Conservation (phyloP, 306 rosid species). For the Lagenaria siceraria region DNA sequence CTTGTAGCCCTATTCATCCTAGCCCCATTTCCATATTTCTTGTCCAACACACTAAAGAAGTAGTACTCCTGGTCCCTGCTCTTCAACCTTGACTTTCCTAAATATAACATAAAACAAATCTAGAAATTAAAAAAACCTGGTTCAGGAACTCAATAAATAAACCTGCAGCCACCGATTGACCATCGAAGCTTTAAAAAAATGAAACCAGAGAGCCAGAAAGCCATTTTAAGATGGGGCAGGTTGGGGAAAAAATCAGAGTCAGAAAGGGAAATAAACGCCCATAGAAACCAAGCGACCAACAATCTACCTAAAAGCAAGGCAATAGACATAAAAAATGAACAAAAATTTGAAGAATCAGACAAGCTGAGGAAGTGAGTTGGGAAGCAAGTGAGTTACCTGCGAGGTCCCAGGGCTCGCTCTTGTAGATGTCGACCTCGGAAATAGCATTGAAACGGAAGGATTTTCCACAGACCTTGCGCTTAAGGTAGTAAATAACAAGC, state of each 20-base stretch:
- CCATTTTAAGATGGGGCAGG: not conserved
- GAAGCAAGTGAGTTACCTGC: slow-evolving; percentile 32
- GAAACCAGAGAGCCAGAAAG: not conserved
- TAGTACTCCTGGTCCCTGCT: slow-evolving; percentile 99
- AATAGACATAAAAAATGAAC: not conserved
- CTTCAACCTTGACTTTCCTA: slow-evolving; percentile 88
- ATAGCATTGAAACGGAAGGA: slow-evolving; percentile 80
- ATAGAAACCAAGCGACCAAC: not conserved
- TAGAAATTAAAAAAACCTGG: not conserved
- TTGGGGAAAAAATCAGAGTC: not conserved
- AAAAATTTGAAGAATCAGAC: not conserved
- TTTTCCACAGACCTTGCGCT: slow-evolving; percentile 78
- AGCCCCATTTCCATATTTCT: slow-evolving; percentile 97
- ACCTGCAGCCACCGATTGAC: not conserved
- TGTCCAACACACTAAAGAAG: slow-evolving; percentile 89
- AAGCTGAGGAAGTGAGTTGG: not conserved
- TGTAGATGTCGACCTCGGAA: slow-evolving; percentile 86
- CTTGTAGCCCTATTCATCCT: slow-evolving; percentile 94
- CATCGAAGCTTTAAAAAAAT: not conserved
- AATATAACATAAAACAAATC: slow-evolving; percentile 1
- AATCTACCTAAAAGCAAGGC: not conserved
- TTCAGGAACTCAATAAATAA: not conserved
- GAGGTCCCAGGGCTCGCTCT: slow-evolving; percentile 97
- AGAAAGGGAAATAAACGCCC: not conserved
- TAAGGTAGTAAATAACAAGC: slow-evolving; percentile 85